Conservation (phyloP, 768 basidiomycete species). For the Suillus sp. region DNA sequence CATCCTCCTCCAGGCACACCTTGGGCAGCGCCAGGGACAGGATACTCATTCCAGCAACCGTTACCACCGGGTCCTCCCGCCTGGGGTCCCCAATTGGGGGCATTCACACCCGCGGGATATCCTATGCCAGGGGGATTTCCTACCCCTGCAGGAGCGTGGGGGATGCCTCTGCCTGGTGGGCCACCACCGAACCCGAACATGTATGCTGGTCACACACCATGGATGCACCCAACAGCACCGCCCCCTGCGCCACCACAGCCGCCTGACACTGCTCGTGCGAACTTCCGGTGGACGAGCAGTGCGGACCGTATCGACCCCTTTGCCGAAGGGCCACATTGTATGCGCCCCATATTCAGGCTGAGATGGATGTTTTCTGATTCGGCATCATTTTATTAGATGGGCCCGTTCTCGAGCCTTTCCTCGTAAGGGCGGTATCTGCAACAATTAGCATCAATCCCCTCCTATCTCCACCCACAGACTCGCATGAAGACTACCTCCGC, state of each 20-base stretch:
- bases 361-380: conserved; percentile 15
- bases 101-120: neutral
- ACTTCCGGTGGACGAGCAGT: conserved; percentile 32
- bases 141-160: conserved; percentile 32
- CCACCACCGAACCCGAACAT: conserved; percentile 25
- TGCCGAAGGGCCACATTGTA: conserved; percentile 46
- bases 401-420: conserved; percentile 67
- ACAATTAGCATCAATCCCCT: conserved; percentile 61
- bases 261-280: conserved; percentile 28
- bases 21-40: conserved; percentile 23
- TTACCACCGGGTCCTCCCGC: conserved; percentile 30
- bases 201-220: conserved; percentile 28
- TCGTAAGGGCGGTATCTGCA: conserved; percentile 51
- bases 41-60: conserved; percentile 33
- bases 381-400: conserved; percentile 47
- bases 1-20: conserved; percentile 23
- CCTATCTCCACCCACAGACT: conserved; percentile 48
- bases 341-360: conserved; percentile 18
- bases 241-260: conserved; percentile 24
- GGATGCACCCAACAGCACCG: conserved; percentile 27
- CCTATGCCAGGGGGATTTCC: conserved; percentile 9
- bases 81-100: conserved; percentile 23
- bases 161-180: conserved; percentile 19
- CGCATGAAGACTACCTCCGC: conserved; percentile 52
- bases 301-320: conserved; percentile 39